Conservation (phyloP, 176 grass and related monocot species). For the Hordeum marinum region DNA sequence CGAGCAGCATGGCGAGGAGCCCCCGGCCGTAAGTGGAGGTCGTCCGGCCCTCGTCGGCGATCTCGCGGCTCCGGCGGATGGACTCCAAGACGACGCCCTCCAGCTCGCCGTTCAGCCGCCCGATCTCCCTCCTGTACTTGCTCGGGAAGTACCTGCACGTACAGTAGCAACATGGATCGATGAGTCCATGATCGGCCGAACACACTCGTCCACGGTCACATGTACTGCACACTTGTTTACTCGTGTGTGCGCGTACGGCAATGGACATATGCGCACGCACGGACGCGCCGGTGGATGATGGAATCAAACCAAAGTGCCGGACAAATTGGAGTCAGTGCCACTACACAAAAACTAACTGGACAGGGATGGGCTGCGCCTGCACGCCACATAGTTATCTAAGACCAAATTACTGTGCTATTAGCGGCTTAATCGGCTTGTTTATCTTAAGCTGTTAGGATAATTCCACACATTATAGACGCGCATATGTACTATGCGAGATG, state of each 20-base stretch:
- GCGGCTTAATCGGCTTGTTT: neutral
- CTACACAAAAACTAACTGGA: conserved; percentile 34
- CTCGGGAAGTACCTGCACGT: conserved; percentile 72
- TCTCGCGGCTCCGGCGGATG: conserved; percentile 59
- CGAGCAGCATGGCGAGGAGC: conserved; percentile 54
- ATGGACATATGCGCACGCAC: neutral
- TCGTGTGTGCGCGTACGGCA: neutral
- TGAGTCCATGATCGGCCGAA: neutral
- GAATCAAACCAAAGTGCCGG: conserved; percentile 21
- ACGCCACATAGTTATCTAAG: neutral
- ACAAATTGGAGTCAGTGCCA: conserved; percentile 13
- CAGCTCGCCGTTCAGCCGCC: conserved; percentile 55
- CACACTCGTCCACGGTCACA: neutral
- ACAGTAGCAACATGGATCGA: neutral
- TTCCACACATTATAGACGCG: neutral
- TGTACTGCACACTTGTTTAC: neutral
- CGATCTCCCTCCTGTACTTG: conserved; percentile 77
- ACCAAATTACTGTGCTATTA: neutral
- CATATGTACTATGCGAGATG: neutral
- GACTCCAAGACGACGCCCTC: conserved; percentile 60
- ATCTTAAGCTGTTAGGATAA: neutral
- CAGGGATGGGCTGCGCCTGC: conserved; percentile 11
- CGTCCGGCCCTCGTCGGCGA: conserved; percentile 61
- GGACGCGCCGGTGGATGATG: neutral
- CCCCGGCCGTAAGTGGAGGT: conserved; percentile 51